Conservation (phyloP, 176 grass and related monocot species). For the Neostapfia colusana region DNA sequence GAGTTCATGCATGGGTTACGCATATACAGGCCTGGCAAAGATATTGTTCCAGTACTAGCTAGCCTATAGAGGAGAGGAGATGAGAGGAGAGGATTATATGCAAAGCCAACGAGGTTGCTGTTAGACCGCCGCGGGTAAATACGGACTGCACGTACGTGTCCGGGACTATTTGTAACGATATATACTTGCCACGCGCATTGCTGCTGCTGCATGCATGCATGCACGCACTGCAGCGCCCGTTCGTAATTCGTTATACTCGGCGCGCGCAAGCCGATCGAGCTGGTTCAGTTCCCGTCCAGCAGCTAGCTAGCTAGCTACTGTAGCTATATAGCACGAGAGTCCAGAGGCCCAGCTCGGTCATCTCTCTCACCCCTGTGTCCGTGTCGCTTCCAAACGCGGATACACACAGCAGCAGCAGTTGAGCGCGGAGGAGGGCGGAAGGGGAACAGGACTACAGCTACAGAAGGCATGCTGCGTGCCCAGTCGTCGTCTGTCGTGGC, state of each 20-base stretch:
- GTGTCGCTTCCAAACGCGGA: slow-evolving; percentile 27
- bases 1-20: neutral
- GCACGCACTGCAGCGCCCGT: slow-evolving; percentile 14
- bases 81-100: no score
- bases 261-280: slow-evolving; percentile 4
- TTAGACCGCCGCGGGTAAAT: neutral
- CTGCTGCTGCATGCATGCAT: neutral
- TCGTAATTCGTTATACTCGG: neutral
- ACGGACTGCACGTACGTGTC: neutral
- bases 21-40: no score
- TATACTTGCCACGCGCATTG: neutral
- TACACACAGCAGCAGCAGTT: neutral
- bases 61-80: no score
- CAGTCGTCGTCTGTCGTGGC: neutral
- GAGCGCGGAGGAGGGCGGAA: neutral
- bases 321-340: neutral
- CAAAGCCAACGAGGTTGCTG: neutral
- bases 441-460: neutral
- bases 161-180: neutral
- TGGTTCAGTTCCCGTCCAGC: neutral
- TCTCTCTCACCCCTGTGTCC: neutral
- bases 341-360: neutral
- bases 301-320: no score
- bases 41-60: no score
- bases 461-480: neutral